Evolutionary conservation across 2,329 filamentous ascomycete genomes (phyloP), one percentile per base, ranked within the genome.

Genomic region (Penicillium carneum): DNA sequence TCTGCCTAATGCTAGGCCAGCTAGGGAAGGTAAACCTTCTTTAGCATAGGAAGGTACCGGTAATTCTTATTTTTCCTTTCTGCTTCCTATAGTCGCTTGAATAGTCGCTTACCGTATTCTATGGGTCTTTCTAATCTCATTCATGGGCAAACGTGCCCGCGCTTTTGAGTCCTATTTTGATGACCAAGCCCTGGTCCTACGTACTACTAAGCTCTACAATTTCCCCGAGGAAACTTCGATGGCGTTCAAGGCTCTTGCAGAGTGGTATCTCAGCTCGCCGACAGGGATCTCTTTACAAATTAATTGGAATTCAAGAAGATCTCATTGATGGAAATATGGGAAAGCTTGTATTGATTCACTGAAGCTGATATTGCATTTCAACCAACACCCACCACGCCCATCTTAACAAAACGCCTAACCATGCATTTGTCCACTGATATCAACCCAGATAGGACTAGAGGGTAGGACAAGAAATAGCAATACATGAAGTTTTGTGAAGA

Each of bases 381-480:
- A 47, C 43, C 49, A 39, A 29, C 52, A 62, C 26, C 48, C 29
- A 38, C 20, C 57, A 59, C 43, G 43, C 59, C 59, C 33, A 42
- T 34, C 33, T 42, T 29, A 47, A 36, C 56, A 61, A 45, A 72
- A 72, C 70, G 70, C 70, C 70, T 47, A 54, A 62, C 67, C 64
- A 73, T 73, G 71, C 71, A 73, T 68, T 65, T 64, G 65, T 69
- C 56, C 63, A 65, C 58, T 63, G 51, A 63, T 54, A 57, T 56
- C 64, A 65, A 68, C 51, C 49, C 53, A 50, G 38, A 57, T 55
- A 52, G 52, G 33, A 63, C 49, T 59, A 63, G 41, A 57, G 33
- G 26, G 59, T 50, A 55, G 49, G 33, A 63, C 54, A 60, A 66
- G 46, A 57, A 46, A 67, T 47, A 63, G 60, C 39, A 62, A 68